Conservation (phyloP, 2,329 filamentous ascomycete species). For the Exophiala spinifera region DNA sequence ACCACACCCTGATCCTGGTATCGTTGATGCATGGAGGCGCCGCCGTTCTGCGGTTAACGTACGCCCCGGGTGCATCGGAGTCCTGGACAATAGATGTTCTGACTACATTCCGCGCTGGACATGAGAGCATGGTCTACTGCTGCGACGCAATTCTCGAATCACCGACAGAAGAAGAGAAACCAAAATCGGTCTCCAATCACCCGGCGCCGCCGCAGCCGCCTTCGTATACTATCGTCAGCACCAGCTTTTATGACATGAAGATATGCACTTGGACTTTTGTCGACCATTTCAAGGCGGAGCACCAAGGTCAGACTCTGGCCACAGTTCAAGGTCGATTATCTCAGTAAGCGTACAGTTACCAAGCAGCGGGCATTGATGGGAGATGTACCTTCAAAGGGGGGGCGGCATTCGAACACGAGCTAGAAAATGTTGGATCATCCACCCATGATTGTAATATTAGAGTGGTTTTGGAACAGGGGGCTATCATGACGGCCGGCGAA, state of each 20-base stretch:
- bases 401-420: too few species aligned
- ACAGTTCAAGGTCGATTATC: background rate
- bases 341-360: background rate
- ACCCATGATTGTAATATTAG: background rate
- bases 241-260: slow-evolving; percentile 54
- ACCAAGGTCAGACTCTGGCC: background rate
- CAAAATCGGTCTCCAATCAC: background rate
- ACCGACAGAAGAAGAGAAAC: slow-evolving; percentile 12
- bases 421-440: too few species aligned
- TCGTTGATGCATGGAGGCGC: slow-evolving; percentile 93
- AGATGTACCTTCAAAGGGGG: background rate
- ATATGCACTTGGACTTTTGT: slow-evolving; percentile 47
- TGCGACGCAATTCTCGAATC: slow-evolving; percentile 46
- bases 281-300: slow-evolving; percentile 23
- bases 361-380: background rate
- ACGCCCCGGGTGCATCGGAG: slow-evolving; percentile 25
- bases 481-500: too few species aligned
- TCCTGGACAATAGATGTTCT: slow-evolving; percentile 58
- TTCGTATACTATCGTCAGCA: slow-evolving; percentile 40
- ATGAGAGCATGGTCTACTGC: slow-evolving; percentile 96
- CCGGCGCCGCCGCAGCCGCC: slow-evolving; percentile 14
- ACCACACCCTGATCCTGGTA: slow-evolving; percentile 60
- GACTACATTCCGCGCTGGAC: slow-evolving; percentile 69
- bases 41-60: slow-evolving; percentile 56
- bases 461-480: background rate